Percentiles rank a stretch among this genome's conserved stretches.
These are phyloP conservation scores for Rubia yunnanensis DNA, from an alignment of 257 asterid species.

Conservation along the genomic window DNA sequence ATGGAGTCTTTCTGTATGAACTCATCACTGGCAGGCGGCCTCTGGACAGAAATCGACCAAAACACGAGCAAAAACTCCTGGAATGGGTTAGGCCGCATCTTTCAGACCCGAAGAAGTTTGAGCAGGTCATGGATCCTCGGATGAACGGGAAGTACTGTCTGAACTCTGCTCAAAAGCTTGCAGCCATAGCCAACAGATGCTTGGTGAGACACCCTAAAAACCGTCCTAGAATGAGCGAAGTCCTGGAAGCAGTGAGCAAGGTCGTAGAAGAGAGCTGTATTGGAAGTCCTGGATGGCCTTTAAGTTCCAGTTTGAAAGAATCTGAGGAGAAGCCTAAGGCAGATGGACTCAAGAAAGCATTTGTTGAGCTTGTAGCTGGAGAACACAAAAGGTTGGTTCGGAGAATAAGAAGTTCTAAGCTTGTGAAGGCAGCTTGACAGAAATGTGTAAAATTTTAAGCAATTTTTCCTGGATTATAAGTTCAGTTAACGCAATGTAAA, in stretches of 20 bases:
- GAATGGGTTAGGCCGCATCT: conserved; percentile 84
- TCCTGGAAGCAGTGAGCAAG: conserved; percentile 46
- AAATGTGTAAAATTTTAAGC: background rate
- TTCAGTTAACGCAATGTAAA: background rate
- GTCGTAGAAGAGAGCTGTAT: conserved; percentile 28
- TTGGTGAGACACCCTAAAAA: conserved; percentile 55
- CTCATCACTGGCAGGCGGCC: conserved; percentile 92
- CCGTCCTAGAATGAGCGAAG: conserved; percentile 75
- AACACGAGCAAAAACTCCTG: conserved; percentile 72
- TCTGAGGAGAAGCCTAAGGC: conserved; percentile 18
- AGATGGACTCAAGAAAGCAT: conserved; percentile 35
- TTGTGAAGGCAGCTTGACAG: conserved; percentile 18
- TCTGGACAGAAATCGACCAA: conserved; percentile 65
- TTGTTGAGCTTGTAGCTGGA: conserved; percentile 40
- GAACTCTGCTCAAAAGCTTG: conserved; percentile 65
- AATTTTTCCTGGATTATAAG: background rate
- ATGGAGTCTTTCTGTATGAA: conserved; percentile 85
- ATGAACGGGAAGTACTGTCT: conserved; percentile 47
- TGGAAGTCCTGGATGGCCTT: conserved; percentile 23
- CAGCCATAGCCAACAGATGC: conserved; percentile 79
- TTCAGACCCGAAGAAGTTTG: conserved; percentile 58
- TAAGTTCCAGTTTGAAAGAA: conserved; percentile 14
- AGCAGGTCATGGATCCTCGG: conserved; percentile 71
- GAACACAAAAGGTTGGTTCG: conserved; percentile 38
- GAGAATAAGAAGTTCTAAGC: conserved; percentile 46